A percentile compares a stretch with the other conserved stretches of the same genome.
Evolutionary conservation across 2,329 filamentous ascomycete genomes (phyloP).

Genomic region (Cladorrhinum sp.): DNA sequence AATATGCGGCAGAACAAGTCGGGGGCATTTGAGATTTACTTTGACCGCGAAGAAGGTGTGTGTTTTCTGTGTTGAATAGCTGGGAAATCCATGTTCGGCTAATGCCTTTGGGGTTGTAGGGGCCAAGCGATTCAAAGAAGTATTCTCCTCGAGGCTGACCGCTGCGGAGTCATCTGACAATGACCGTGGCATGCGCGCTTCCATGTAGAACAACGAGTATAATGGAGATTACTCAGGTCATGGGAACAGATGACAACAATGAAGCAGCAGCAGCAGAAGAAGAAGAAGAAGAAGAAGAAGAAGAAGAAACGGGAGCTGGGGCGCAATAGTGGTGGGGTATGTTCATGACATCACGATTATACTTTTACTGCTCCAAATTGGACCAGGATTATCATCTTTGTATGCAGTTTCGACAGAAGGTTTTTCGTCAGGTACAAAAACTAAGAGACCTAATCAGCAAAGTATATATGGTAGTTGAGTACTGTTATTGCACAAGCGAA

Average conservation of each 20-base stretch:
- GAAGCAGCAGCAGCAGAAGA: too few species aligned
- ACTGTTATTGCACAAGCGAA: not conserved
- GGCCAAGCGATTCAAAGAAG: slow-evolving; percentile 25
- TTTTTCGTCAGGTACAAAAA: not conserved
- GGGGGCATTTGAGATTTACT: slow-evolving; percentile 51
- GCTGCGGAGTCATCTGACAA: slow-evolving; percentile 20
- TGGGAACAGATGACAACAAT: too few species aligned
- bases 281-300: too few species aligned
- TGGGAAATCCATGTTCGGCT: not conserved
- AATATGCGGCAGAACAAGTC: slow-evolving; percentile 48
- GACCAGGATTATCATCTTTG: not conserved
- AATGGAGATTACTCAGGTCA: too few species aligned
- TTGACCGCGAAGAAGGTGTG: slow-evolving; percentile 41
- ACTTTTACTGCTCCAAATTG: not conserved
- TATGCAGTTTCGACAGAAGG: too few species aligned
- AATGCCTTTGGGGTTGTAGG: slow-evolving; percentile 12
- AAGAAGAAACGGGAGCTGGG: not conserved
- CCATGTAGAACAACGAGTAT: not conserved
- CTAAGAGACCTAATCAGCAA: not conserved
- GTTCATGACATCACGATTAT: slow-evolving; percentile 12
- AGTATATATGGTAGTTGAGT: not conserved
- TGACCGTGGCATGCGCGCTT: slow-evolving; percentile 7
- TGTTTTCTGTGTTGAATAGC: not conserved
- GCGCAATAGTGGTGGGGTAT: not conserved
- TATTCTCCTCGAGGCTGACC: slow-evolving; percentile 15